Percentiles rank a stretch among this genome's conserved stretches.
These are phyloP conservation scores for Cornus controversa DNA, from an alignment of 148 eudicot species.

Conservation along the genomic window DNA sequence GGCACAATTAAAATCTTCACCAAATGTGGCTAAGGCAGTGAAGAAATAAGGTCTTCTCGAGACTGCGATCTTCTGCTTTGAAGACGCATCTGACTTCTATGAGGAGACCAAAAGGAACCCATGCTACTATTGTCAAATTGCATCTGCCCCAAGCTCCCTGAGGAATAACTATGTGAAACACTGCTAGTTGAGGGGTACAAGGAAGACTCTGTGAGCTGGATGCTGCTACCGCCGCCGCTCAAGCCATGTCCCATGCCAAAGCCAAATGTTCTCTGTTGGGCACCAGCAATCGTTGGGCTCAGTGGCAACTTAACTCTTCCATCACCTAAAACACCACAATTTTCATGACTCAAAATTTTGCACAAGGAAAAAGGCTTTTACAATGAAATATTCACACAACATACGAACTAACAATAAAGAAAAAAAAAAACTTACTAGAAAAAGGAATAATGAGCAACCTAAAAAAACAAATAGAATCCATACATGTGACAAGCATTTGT, in stretches of 20 bases:
- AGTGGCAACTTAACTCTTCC: slow-evolving; percentile 80
- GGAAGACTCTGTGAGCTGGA: slow-evolving; percentile 72
- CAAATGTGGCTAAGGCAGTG: slow-evolving; percentile 66
- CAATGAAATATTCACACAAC: neutral
- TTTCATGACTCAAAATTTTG: neutral
- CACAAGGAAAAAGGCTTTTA: neutral
- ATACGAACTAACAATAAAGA: neutral
- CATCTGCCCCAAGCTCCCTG: slow-evolving; percentile 90
- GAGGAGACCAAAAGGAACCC: slow-evolving; percentile 66
- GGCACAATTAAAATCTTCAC: slow-evolving; percentile 33
- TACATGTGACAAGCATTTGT: neutral
- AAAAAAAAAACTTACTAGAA: too few species aligned
- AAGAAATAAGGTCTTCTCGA: slow-evolving; percentile 81
- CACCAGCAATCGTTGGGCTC: slow-evolving; percentile 73
- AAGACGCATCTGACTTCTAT: slow-evolving; percentile 76
- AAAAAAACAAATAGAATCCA: neutral
- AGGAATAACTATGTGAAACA: slow-evolving; percentile 81
- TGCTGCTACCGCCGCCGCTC: slow-evolving; percentile 50
- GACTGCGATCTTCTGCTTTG: slow-evolving; percentile 97
- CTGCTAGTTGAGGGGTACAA: slow-evolving; percentile 58
- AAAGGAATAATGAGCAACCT: neutral
- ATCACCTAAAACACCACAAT: slow-evolving; percentile 56
- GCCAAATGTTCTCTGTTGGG: slow-evolving; percentile 62
- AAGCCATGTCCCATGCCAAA: slow-evolving; percentile 51
- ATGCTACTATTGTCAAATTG: slow-evolving; percentile 62